These are phyloP conservation scores for Orobanche coerulescens DNA, from an alignment of 257 asterid genomes.

Conservation along the genomic window DNA sequence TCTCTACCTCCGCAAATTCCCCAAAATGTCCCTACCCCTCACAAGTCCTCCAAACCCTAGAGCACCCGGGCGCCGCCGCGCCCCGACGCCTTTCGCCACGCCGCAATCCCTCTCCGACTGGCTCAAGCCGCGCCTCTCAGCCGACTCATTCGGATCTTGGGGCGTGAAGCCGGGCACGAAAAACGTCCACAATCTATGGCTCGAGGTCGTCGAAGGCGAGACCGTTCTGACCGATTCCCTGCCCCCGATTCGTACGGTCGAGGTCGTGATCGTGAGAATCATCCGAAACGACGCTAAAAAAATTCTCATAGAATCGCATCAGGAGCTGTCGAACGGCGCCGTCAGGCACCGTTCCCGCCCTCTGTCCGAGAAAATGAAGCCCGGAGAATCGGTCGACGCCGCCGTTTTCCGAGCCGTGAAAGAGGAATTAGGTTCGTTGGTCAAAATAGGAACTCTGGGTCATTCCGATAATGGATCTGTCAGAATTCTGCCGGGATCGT, in stretches of 20 bases:
- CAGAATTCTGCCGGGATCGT: constrained; percentile 51
- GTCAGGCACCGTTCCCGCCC: constrained; percentile 63
- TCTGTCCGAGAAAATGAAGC: constrained; percentile 93
- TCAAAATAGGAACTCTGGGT: background rate
- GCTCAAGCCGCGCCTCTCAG: constrained; percentile 68
- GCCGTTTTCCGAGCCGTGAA: constrained; percentile 74
- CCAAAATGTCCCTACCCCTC: constrained; percentile 49
- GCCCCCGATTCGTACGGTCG: constrained; percentile 76
- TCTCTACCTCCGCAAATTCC: constrained; percentile 38
- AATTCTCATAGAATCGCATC: constrained; percentile 76
- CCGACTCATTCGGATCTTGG: constrained; percentile 80
- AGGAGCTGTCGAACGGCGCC: constrained; percentile 71
- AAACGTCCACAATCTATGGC: constrained; percentile 78
- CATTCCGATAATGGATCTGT: constrained; percentile 22
- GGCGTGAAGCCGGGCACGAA: constrained; percentile 93
- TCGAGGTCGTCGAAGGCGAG: constrained; percentile 83
- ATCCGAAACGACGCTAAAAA: constrained; percentile 38
- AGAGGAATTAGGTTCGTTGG: constrained; percentile 73
- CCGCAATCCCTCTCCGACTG: constrained; percentile 91
- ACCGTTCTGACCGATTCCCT: constrained; percentile 54
- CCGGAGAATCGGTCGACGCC: constrained; percentile 73
- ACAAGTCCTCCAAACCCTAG: constrained; percentile 32
- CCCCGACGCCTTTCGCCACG: constrained; percentile 50
- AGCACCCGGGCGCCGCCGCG: constrained; percentile 27
- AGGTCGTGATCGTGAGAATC: constrained; percentile 64